Evolutionary conservation across 768 basidiomycete species (phyloP).

Genomic region (Chalciporus piperatus): DNA sequence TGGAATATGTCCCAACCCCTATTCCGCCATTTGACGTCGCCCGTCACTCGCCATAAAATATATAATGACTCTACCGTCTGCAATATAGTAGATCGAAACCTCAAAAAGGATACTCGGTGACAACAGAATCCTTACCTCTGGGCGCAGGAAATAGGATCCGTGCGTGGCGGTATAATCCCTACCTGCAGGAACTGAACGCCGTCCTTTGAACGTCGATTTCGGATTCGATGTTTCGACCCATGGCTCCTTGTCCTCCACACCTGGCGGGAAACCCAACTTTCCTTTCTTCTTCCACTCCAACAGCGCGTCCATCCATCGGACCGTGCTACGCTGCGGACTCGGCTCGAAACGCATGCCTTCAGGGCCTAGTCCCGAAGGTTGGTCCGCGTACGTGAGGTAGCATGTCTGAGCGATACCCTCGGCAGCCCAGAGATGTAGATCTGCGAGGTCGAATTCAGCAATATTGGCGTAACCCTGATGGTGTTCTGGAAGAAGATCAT

Average conservation of each 20-base stretch:
- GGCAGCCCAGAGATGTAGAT: conserved; percentile 73
- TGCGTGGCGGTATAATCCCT: conserved; percentile 55
- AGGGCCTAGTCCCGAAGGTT: conserved; percentile 63
- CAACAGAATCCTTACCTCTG: conserved; percentile 51
- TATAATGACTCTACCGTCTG: conserved; percentile 76
- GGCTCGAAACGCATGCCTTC: conserved; percentile 38
- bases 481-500: conserved; percentile 18
- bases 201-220: neutral
- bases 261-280: conserved; percentile 46
- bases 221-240: conserved; percentile 14
- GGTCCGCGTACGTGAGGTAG: conserved; percentile 68
- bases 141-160: conserved; percentile 55
- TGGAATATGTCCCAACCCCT: conserved; percentile 70
- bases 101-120: no score
- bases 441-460: conserved; percentile 45
- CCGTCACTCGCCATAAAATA: conserved; percentile 67
- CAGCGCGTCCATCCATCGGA: conserved; percentile 32
- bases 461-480: conserved; percentile 37
- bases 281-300: conserved; percentile 47
- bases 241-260: conserved; percentile 37
- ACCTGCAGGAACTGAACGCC: conserved; percentile 15
- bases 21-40: conserved; percentile 65
- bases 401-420: conserved; percentile 75
- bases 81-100: no score
- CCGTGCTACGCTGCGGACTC: conserved; percentile 5